A percentile compares a stretch with the other conserved stretches of the same genome.
Conservation (phyloP, 306 rosid genomes). For the Morella rubra region DNA sequence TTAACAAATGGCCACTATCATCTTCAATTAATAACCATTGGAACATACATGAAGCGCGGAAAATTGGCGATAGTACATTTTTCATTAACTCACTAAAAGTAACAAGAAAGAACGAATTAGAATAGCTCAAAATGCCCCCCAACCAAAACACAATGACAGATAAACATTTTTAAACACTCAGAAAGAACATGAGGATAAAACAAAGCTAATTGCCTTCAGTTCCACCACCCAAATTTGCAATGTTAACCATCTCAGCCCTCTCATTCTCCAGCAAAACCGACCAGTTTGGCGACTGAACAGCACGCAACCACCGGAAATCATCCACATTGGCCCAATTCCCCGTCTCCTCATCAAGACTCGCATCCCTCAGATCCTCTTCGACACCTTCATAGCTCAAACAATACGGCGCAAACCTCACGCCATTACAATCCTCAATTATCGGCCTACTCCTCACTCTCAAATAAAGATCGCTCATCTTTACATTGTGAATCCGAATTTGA, state of each 20-base stretch:
- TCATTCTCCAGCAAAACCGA: constrained; percentile 65
- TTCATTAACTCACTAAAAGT: constrained; percentile 6
- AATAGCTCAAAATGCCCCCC: constrained; percentile 18
- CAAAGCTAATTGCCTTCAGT: constrained; percentile 33
- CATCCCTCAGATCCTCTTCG: constrained; percentile 59
- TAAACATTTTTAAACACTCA: constrained; percentile 21
- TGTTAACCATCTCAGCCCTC: constrained; percentile 46
- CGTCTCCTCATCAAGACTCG: constrained; percentile 59
- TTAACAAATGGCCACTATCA: background rate
- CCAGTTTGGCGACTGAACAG: constrained; percentile 86
- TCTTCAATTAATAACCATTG: background rate
- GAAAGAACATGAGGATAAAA: constrained; percentile 8
- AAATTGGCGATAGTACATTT: constrained; percentile 16
- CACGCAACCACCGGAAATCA: constrained; percentile 80
- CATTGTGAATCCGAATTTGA: constrained; percentile 86
- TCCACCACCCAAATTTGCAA: constrained; percentile 24
- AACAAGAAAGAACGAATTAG: constrained; percentile 4
- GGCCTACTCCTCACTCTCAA: constrained; percentile 92
- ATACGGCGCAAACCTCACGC: constrained; percentile 75
- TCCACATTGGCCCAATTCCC: constrained; percentile 89
- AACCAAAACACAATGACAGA: background rate
- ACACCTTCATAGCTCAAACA: constrained; percentile 68
- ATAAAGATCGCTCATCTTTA: constrained; percentile 58
- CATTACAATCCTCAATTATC: constrained; percentile 62
- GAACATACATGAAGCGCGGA: background rate